Conservation (phyloP, 1,284 basidiomycete species). For the Austropuccinia psidii region DNA sequence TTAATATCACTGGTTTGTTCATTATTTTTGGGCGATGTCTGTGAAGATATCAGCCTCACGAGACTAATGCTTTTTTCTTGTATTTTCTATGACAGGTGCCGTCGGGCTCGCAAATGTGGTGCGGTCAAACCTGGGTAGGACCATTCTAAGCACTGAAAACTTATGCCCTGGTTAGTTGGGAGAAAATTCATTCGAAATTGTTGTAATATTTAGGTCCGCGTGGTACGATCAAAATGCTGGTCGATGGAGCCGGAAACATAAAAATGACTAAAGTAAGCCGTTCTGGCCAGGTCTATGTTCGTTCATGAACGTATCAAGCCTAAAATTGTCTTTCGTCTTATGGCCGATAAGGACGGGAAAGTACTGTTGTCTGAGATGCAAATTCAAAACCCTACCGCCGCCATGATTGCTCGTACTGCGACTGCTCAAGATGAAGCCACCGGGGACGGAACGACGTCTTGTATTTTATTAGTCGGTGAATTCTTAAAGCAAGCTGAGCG, state of each 20-base stretch:
- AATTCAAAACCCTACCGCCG: constrained; percentile 97
- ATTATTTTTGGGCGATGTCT: background rate
- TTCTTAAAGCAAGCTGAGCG: constrained; percentile 95
- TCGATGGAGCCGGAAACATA: constrained; percentile 97
- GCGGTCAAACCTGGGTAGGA: constrained; percentile 81
- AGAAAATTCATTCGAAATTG: no score
- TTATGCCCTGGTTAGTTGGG: no score
- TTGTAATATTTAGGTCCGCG: constrained; percentile 73
- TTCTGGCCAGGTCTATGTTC: background rate
- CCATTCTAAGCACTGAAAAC: no score
- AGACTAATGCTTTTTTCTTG: constrained; percentile 39
- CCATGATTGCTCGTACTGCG: constrained; percentile 97
- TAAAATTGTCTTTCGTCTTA: background rate
- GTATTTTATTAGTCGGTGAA: constrained; percentile 94
- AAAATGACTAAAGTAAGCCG: constrained; percentile 84
- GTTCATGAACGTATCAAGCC: background rate
- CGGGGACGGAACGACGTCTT: constrained; percentile 95
- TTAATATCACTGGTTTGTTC: constrained; percentile 51
- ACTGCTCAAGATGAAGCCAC: constrained; percentile 99
- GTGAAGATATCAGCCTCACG: constrained; percentile 37
- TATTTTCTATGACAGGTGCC: constrained; percentile 59
- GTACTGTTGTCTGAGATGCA: constrained; percentile 99
- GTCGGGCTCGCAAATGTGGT: constrained; percentile 97
- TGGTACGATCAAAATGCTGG: constrained; percentile 98
- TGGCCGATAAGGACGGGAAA: constrained; percentile 78